Evolutionary conservation across 169 alveolate species (phyloP).

Genomic region (Plasmodium fragile): DNA sequence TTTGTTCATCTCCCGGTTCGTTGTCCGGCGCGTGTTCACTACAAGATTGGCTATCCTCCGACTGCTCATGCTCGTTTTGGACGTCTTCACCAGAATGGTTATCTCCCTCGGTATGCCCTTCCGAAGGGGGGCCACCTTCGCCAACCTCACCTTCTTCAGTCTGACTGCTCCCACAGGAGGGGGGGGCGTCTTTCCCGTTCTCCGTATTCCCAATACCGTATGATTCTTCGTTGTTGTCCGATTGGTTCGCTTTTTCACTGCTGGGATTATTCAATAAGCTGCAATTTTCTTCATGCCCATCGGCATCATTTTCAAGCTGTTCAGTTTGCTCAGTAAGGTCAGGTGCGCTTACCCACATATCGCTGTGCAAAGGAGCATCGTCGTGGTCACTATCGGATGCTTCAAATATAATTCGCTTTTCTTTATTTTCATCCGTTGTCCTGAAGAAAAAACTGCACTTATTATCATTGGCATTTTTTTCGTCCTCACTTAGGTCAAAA

Average conservation of each 20-base stretch:
- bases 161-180: neutral
- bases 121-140: neutral
- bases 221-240: neutral
- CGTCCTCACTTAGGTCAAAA: slow-evolving; percentile 77
- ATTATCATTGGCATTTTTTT: slow-evolving; percentile 37
- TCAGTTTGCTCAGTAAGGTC: neutral
- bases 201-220: slow-evolving; percentile 17
- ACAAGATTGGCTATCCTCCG: neutral
- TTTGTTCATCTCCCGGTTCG: neutral
- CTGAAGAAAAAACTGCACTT: slow-evolving; percentile 32
- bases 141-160: neutral
- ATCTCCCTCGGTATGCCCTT: neutral
- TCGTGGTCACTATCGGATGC: slow-evolving; percentile 78
- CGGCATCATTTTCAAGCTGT: neutral
- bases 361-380: slow-evolving; percentile 34
- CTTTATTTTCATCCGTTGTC: slow-evolving; percentile 64
- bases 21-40: neutral
- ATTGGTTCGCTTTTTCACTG: neutral
- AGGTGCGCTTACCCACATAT: neutral
- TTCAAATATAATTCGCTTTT: slow-evolving; percentile 71
- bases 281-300: neutral
- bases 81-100: neutral
- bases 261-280: neutral
- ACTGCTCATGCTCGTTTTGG: neutral
- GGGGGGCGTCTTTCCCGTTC: neutral